Percentiles rank a stretch among this genome's conserved stretches.
Evolutionary conservation across 2,329 filamentous ascomycete genomes (phyloP).

Genomic region (Rosellinia necatrix): DNA sequence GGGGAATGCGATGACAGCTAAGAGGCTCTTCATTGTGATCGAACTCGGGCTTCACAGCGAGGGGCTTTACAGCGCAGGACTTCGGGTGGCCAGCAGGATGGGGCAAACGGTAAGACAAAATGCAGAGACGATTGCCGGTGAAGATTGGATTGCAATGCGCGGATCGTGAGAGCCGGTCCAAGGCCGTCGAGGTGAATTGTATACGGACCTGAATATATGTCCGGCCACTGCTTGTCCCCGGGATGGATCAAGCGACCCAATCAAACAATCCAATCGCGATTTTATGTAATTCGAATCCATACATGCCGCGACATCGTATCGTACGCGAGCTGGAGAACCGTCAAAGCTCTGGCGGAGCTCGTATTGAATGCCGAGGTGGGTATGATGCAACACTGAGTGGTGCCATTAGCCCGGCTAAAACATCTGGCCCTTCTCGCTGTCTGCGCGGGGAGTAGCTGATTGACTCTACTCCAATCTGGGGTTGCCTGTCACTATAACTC

Average conservation of each 20-base stretch:
- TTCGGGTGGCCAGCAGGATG: not conserved
- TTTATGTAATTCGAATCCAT: not conserved
- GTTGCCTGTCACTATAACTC: too few species aligned
- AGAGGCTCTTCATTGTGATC: slow-evolving; percentile 19
- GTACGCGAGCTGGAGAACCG: not conserved
- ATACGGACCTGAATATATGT: too few species aligned
- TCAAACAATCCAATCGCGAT: not conserved
- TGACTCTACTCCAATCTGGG: too few species aligned
- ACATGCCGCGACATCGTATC: not conserved
- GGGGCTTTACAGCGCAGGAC: not conserved
- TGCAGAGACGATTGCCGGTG: not conserved
- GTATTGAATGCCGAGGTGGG: slow-evolving; percentile 21
- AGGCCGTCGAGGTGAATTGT: too few species aligned
- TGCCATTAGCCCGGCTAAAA: slow-evolving; percentile 13
- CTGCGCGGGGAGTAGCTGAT: too few species aligned
- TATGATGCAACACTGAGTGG: slow-evolving; percentile 14
- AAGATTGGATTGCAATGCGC: too few species aligned
- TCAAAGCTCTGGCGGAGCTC: slow-evolving; percentile 7
- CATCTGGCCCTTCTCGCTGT: too few species aligned
- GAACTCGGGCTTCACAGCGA: not conserved
- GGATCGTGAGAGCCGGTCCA: not conserved
- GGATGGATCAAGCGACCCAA: not conserved
- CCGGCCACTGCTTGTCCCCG: too few species aligned
- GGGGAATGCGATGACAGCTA: slow-evolving; percentile 12
- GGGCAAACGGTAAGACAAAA: not conserved